Percentiles rank a stretch among this genome's conserved stretches.
phyloP scores from a whole-genome alignment of 495 filamentous ascomycete genomes.

The Bombardia bombarda region DNA sequence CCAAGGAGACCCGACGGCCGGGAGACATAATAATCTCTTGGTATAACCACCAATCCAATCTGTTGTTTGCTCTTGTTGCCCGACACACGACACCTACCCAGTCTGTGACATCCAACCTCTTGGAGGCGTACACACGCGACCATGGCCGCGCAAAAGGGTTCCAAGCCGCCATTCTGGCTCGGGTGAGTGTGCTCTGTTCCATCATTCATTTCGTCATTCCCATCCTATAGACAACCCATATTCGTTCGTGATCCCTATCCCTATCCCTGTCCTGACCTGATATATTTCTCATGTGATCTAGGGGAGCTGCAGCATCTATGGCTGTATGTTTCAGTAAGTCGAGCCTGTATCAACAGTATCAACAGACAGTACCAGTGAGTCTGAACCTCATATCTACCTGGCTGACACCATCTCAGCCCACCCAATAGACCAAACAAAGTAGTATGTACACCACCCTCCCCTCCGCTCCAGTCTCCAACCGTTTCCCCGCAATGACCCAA shows the following conservation, averaged over 20 bases:
- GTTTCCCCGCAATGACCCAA: no score
- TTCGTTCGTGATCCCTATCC: no score
- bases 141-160: conserved; percentile 4
- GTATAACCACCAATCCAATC: no score
- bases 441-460: conserved; percentile 13
- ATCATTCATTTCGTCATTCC: neutral
- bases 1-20: no score
- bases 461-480: neutral
- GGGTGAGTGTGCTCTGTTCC: conserved; percentile 12
- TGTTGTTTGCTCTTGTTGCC: no score
- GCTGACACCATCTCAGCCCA: conserved; percentile 15
- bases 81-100: no score
- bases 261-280: no score
- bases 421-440: conserved; percentile 33
- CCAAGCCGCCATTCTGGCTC: conserved; percentile 28
- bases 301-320: conserved; percentile 32
- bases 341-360: no score
- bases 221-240: neutral
- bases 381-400: neutral
- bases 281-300: no score
- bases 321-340: conserved; percentile 34
- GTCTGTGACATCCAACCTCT: no score
- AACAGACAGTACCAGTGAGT: neutral
- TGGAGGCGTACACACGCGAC: no score
- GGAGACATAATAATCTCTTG: no score